Conservation (phyloP, 1,284 basidiomycete genomes). For the Limonomyces culmigenus region DNA sequence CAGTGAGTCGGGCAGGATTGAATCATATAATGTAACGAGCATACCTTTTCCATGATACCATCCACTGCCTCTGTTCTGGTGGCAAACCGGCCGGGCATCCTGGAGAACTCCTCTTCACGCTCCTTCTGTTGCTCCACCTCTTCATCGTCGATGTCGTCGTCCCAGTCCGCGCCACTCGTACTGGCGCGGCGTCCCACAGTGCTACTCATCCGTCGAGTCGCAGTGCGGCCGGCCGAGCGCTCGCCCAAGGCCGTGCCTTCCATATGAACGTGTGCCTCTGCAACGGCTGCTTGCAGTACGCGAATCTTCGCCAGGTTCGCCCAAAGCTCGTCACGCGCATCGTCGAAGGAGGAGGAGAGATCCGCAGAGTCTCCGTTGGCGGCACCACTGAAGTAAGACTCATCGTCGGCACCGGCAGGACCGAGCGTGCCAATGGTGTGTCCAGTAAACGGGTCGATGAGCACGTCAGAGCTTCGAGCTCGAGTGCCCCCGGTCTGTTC, state of each 20-base stretch:
- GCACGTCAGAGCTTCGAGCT: too few species aligned
- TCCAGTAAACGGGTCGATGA: too few species aligned
- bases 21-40: too few species aligned
- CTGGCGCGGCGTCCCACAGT: neutral
- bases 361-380: too few species aligned
- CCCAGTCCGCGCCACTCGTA: constrained; percentile 10
- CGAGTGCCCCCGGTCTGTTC: too few species aligned
- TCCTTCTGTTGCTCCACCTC: constrained; percentile 15
- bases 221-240: neutral
- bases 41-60: neutral
- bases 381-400: too few species aligned
- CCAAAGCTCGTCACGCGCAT: neutral
- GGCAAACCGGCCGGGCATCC: neutral
- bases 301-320: neutral
- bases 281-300: neutral
- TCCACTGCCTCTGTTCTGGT: neutral
- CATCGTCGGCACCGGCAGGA: too few species aligned
- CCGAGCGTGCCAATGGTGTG: too few species aligned
- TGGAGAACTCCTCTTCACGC: constrained; percentile 16
- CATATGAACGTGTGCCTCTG: neutral
- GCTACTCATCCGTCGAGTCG: neutral
- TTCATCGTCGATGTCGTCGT: constrained; percentile 17
- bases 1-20: too few species aligned
- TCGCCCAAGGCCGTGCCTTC: neutral
- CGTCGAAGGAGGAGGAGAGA: neutral